phyloP scores from a whole-genome alignment of 768 basidiomycete species.

The Russula sp. region DNA sequence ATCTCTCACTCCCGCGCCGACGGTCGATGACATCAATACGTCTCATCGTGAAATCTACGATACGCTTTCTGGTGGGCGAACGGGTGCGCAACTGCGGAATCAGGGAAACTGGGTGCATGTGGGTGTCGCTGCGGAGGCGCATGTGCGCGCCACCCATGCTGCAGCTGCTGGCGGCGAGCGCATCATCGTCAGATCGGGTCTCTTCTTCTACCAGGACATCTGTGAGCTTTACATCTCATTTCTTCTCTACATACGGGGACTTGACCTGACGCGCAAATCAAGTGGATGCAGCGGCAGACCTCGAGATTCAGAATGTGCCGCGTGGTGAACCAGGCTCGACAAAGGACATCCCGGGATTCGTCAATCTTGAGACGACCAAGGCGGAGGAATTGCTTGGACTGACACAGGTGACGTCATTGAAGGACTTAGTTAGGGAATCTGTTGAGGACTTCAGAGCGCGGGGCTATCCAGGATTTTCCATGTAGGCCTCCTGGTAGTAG shows the following conservation, averaged over 20 bases:
- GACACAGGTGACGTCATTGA: background rate
- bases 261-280: background rate
- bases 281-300: conserved; percentile 14
- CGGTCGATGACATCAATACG: conserved; percentile 15
- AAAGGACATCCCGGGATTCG: background rate
- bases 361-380: background rate
- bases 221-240: background rate
- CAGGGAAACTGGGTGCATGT: conserved; percentile 13
- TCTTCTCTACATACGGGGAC: background rate
- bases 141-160: conserved; percentile 3
- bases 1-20: conserved; percentile 26
- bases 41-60: conserved; percentile 16
- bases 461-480: conserved; percentile 12
- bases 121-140: conserved; percentile 5
- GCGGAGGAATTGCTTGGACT: conserved; percentile 9
- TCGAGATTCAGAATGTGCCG: conserved; percentile 8
- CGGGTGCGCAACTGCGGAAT: background rate
- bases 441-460: conserved; percentile 11
- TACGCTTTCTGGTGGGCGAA: conserved; percentile 5
- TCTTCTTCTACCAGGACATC: conserved; percentile 13
- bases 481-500: background rate
- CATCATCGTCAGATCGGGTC: conserved; percentile 6
- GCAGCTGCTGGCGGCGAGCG: conserved; percentile 13
- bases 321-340: conserved; percentile 13
- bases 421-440: conserved; percentile 7